Evolutionary conservation across 192 early-diverging fungal species (phyloP), one percentile per base, ranked within the genome.

Genomic region (Coemansia sp.): DNA sequence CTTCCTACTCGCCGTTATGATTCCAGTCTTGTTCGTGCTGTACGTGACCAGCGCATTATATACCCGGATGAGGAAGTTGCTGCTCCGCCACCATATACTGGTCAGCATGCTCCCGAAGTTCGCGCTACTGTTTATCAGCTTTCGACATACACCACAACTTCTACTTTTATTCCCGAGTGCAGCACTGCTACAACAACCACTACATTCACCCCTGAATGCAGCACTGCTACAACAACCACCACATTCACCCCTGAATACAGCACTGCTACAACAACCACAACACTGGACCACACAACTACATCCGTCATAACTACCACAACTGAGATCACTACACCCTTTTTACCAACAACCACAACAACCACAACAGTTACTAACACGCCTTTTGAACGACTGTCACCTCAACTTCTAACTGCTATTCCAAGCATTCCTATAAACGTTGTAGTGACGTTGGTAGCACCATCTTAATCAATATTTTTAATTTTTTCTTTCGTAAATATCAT

Each of bases 11-110:
- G 25, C 35, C 47, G 57, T 11, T 57, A 62, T 22, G n/a, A 60
- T 4, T 54, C 45, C 38, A 63, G 54, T 5, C 61, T 32, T 32
- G 29, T 32, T 32, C 29, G 29, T 6, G 29, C 25, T 9, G 50
- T 64, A 43, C 32, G 51, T 22, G 60, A 59, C 3, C 56, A 67
- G 21, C 57, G 64, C 17, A 25, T 57, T 21, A 48, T 67, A 22
- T 73, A 60, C 48, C 52, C 56, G 0, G 71, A 73, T 14, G 71
- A 73, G 6, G 58, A 60, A 8, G 15, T 22, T 2, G 22, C 50
- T n/a, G 65, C 47, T 11, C 9, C 38, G 8, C 35, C 48, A 19
- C 5, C n/a, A 22, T 64, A 57, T 39, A 25, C 6, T 24, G 51
- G 19, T 10, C 32, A 29, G n/a, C 49, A 12, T 14, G 35, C 39